Conservation (phyloP, 768 basidiomycete genomes). For the Punctularia strigosozonata region DNA sequence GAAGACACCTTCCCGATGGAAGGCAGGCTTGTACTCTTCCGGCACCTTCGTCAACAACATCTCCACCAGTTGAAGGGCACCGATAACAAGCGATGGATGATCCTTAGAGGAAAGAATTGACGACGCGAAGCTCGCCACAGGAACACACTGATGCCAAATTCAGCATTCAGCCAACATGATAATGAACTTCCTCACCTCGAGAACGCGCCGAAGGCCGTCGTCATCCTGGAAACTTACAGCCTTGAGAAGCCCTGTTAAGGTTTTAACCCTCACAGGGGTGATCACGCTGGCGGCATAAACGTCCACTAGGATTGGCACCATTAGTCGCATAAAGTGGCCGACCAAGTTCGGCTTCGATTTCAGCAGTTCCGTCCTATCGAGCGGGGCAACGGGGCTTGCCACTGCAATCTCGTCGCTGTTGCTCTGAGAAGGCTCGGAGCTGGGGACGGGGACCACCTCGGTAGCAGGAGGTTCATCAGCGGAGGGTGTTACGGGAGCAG, state of each 20-base stretch:
- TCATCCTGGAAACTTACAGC: conserved; percentile 82
- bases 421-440: conserved; percentile 13
- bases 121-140: conserved; percentile 90
- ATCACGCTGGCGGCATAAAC: conserved; percentile 99
- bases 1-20: conserved; percentile 92
- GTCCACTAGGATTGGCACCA: conserved; percentile 90
- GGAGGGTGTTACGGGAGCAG: conserved; percentile 9
- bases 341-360: conserved; percentile 68
- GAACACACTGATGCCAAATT: conserved; percentile 55
- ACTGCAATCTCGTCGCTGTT: conserved; percentile 8
- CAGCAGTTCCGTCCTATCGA: conserved; percentile 63
- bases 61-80: conserved; percentile 89
- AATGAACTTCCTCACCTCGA: conserved; percentile 45
- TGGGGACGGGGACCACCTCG: conserved; percentile 9
- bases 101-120: conserved; percentile 90
- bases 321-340: conserved; percentile 73
- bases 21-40: conserved; percentile 73
- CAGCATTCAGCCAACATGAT: conserved; percentile 3
- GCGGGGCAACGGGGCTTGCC: conserved; percentile 2
- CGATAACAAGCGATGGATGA: conserved; percentile 75
- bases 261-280: conserved; percentile 78
- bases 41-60: conserved; percentile 78
- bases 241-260: conserved; percentile 78
- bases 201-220: conserved; percentile 61
- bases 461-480: conserved; percentile 1